phyloP scores from a whole-genome alignment of 257 asterid species.

The Nicotiana noctiflora region DNA sequence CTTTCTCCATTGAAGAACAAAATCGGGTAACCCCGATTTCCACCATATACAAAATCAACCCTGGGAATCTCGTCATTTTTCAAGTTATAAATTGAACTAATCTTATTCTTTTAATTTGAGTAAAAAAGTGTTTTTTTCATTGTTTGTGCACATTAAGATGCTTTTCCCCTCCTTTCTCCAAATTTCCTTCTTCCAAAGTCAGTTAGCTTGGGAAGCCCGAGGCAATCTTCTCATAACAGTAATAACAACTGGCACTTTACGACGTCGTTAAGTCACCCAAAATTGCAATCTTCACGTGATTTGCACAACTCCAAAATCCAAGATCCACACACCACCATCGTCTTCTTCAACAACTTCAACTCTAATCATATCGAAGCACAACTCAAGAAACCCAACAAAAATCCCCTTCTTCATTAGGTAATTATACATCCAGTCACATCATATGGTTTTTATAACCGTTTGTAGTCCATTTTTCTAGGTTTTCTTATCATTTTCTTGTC shows the following conservation, averaged over 20 bases:
- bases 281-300: slow-evolving; percentile 27
- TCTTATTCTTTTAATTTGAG: too few relatives aligned
- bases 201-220: neutral
- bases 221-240: neutral
- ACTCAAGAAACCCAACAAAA: neutral
- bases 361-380: slow-evolving; percentile 1
- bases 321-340: slow-evolving; percentile 27
- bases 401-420: neutral
- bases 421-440: neutral
- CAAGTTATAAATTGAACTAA: too few relatives aligned
- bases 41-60: too few relatives aligned
- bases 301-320: slow-evolving; percentile 29
- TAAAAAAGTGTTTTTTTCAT: too few relatives aligned
- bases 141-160: too few relatives aligned
- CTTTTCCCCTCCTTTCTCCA: too few relatives aligned
- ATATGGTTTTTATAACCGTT: neutral
- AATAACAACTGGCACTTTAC: neutral
- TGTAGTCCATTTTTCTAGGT: neutral
- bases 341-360: slow-evolving; percentile 5
- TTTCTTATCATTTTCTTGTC: neutral
- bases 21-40: too few relatives aligned
- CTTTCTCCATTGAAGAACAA: too few relatives aligned
- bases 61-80: too few relatives aligned
- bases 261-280: neutral
- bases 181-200: neutral